Percentiles rank a stretch among this genome's conserved stretches.
These are phyloP conservation scores for Amanita jacksonii DNA, from an alignment of 768 basidiomycete species.

Conservation along the genomic window DNA sequence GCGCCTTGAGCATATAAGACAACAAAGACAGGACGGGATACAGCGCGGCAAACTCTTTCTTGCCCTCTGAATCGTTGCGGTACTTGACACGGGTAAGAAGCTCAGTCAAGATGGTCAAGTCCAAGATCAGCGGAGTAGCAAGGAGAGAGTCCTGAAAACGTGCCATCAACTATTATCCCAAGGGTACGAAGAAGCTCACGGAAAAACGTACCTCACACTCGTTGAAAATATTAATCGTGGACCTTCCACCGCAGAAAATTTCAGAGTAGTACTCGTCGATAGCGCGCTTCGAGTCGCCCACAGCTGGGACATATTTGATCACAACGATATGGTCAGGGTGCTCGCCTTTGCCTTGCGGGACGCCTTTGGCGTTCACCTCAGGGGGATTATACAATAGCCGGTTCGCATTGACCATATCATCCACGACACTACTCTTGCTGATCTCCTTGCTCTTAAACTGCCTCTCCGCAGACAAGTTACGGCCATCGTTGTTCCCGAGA, in stretches of 20 bases:
- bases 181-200: conserved; percentile 1
- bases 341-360: conserved; percentile 69
- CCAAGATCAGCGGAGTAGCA: conserved; percentile 92
- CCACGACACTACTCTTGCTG: conserved; percentile 92
- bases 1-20: conserved; percentile 96
- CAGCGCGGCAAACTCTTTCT: conserved; percentile 66
- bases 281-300: conserved; percentile 97
- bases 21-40: conserved; percentile 90
- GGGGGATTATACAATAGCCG: conserved; percentile 83
- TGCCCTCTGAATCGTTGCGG: conserved; percentile 37
- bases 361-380: conserved; percentile 38
- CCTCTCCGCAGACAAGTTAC: conserved; percentile 78
- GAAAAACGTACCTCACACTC: conserved; percentile 71
- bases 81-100: conserved; percentile 90
- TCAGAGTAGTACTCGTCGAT: conserved; percentile 99
- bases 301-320: conserved; percentile 94
- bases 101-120: conserved; percentile 88
- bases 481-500: conserved; percentile 96
- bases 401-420: conserved; percentile 96
- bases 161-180: conserved; percentile 9
- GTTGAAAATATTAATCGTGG: conserved; percentile 95
- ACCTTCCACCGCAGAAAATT: conserved; percentile 92
- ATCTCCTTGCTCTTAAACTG: conserved; percentile 99
- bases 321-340: conserved; percentile 97
- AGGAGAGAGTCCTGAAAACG: conserved; percentile 77